A percentile compares a stretch with the other conserved stretches of the same genome.
phyloP scores from a whole-genome alignment of 768 basidiomycete genomes.

The Naematelia aurantialba region DNA sequence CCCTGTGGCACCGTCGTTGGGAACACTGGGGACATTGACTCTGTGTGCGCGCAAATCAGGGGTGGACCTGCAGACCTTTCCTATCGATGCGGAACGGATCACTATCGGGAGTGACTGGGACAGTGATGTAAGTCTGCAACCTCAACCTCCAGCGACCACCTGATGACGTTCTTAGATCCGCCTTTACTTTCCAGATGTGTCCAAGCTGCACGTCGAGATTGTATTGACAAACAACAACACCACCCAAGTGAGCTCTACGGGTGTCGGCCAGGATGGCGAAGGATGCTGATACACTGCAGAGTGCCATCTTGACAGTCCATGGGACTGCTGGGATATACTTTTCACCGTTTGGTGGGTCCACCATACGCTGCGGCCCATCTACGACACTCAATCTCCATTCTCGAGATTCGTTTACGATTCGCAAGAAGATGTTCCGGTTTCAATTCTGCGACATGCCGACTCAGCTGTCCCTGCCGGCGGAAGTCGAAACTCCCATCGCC shows the following conservation, averaged over 20 bases:
- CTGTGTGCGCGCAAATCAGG: conserved; percentile 33
- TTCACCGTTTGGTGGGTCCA: conserved; percentile 14
- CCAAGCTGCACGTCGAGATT: conserved; percentile 45
- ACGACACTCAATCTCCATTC: conserved; percentile 20
- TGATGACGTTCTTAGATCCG: conserved; percentile 27
- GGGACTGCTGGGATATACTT: conserved; percentile 38
- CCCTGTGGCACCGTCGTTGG: neutral
- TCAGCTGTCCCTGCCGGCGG: neutral
- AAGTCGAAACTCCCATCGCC: conserved; percentile 10
- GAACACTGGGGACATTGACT: conserved; percentile 24
- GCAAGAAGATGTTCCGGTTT: conserved; percentile 47
- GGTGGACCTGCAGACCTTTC: conserved; percentile 31
- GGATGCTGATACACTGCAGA: conserved; percentile 12
- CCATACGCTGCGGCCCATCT: conserved; percentile 22
- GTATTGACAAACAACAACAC: conserved; percentile 33
- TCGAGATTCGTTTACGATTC: conserved; percentile 41
- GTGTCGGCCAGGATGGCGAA: neutral
- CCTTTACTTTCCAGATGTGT: conserved; percentile 46
- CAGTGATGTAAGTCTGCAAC: conserved; percentile 27
- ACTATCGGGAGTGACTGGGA: conserved; percentile 42
- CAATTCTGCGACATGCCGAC: conserved; percentile 27
- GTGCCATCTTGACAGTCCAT: conserved; percentile 33
- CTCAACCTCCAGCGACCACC: neutral
- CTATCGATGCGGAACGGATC: conserved; percentile 36
- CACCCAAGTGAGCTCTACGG: conserved; percentile 24